Evolutionary conservation across 2,329 filamentous ascomycete genomes (phyloP).

Genomic region (Chaetomium sp.): DNA sequence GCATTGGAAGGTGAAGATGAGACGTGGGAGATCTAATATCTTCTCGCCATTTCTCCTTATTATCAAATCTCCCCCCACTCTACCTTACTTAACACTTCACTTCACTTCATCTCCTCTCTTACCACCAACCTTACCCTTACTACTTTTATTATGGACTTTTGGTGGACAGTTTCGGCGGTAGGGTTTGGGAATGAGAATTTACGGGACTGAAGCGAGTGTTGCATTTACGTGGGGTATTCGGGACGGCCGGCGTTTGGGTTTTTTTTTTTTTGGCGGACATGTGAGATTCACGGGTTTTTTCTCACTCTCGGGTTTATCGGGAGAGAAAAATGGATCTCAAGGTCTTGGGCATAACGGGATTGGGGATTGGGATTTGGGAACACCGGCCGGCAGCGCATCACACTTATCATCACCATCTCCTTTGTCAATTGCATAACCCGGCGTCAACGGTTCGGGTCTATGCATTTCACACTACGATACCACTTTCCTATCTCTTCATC

Average conservation of each 20-base stretch:
- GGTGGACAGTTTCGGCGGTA: background rate
- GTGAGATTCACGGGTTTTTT: background rate
- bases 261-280: background rate
- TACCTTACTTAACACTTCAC: background rate
- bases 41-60: background rate
- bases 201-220: background rate
- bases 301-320: background rate
- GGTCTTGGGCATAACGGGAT: no score
- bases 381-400: no score
- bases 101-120: background rate
- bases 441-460: no score
- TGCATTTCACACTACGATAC: no score
- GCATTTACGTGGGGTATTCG: background rate
- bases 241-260: slow-evolving; percentile 1
- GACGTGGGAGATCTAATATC: slow-evolving; percentile 19
- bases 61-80: background rate
- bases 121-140: background rate
- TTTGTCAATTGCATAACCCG: no score
- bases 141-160: background rate
- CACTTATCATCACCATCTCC: no score
- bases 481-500: no score
- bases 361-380: no score
- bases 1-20: slow-evolving; percentile 24
- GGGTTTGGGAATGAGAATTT: no score
- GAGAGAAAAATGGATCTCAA: no score